Evolutionary conservation across 192 early-diverging fungal species (phyloP).

Genomic region (Coemansia sp.): DNA sequence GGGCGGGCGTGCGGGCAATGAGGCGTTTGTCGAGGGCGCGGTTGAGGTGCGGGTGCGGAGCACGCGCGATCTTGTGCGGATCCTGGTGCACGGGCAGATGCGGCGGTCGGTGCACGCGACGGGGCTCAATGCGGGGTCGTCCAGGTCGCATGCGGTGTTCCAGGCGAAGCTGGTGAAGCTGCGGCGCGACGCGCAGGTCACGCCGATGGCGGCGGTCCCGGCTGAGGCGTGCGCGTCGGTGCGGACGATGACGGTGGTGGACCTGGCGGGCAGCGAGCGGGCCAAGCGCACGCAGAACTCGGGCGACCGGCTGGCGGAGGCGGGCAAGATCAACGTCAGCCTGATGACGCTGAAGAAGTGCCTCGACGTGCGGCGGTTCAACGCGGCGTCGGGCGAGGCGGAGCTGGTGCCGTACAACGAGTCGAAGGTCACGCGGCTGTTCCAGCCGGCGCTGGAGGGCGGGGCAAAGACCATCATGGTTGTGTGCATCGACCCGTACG

Average conservation of each 20-base stretch:
- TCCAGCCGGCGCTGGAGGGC: conserved; percentile 65
- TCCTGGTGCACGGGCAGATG: conserved; percentile 62
- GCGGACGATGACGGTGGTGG: conserved; percentile 63
- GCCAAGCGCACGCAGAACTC: conserved; percentile 57
- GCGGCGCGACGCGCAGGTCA: conserved; percentile 47
- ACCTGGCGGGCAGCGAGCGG: conserved; percentile 73
- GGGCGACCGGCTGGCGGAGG: conserved; percentile 65
- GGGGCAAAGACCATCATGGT: conserved; percentile 65
- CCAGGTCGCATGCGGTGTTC: conserved; percentile 69
- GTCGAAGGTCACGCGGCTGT: conserved; percentile 69
- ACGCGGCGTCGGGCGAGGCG: conserved; percentile 26
- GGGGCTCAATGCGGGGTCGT: conserved; percentile 60
- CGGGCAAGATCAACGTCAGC: conserved; percentile 70
- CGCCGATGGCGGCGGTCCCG: conserved; percentile 3
- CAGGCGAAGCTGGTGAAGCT: conserved; percentile 67
- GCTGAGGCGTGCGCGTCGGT: conserved; percentile 28
- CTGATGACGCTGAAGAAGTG: conserved; percentile 74
- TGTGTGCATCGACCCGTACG: conserved; percentile 65
- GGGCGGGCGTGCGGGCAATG: conserved; percentile 41
- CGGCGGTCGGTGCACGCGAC: conserved; percentile 64
- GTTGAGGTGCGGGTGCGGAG: conserved; percentile 62
- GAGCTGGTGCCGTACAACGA: conserved; percentile 67
- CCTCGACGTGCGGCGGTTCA: conserved; percentile 64
- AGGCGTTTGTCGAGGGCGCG: conserved; percentile 65
- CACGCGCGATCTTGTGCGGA: conserved; percentile 60